phyloP scores from a whole-genome alignment of 2,329 filamentous ascomycete genomes.

The Calonectria leucothoes region DNA sequence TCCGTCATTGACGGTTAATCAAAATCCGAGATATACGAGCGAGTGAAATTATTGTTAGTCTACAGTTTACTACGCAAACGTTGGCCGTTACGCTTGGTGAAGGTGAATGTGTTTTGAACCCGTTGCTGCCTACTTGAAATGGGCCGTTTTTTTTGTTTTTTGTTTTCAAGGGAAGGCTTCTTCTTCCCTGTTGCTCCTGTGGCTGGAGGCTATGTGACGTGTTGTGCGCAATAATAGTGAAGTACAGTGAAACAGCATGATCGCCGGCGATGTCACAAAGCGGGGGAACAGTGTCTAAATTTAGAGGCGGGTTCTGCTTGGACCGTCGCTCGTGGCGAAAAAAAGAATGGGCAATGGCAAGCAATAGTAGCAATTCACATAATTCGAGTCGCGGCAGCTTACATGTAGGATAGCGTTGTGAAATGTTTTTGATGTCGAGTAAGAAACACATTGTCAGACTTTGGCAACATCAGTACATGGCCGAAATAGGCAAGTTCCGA shows the following conservation, averaged over 20 bases:
- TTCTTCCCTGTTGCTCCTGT: too few relatives aligned
- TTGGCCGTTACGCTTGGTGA: not conserved
- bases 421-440: not conserved
- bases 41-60: not conserved
- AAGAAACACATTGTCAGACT: not conserved
- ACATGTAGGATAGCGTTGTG: not conserved
- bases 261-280: not conserved
- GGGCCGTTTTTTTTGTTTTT: not conserved
- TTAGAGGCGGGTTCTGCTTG: conserved; percentile 14
- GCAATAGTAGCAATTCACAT: not conserved
- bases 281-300: conserved; percentile 8
- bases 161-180: too few relatives aligned
- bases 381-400: not conserved
- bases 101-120: not conserved
- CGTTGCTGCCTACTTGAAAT: not conserved
- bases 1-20: not conserved
- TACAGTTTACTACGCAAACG: not conserved
- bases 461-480: not conserved
- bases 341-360: too few relatives aligned
- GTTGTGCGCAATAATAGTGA: not conserved
- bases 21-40: conserved; percentile 22
- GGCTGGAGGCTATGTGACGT: not conserved
- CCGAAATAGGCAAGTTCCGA: conserved; percentile 12
- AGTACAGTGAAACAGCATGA: not conserved
- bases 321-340: not conserved